Evolutionary conservation across 2,329 filamentous ascomycete genomes (phyloP), one percentile per base, ranked within the genome.

Genomic region (Colletotrichum sp.): DNA sequence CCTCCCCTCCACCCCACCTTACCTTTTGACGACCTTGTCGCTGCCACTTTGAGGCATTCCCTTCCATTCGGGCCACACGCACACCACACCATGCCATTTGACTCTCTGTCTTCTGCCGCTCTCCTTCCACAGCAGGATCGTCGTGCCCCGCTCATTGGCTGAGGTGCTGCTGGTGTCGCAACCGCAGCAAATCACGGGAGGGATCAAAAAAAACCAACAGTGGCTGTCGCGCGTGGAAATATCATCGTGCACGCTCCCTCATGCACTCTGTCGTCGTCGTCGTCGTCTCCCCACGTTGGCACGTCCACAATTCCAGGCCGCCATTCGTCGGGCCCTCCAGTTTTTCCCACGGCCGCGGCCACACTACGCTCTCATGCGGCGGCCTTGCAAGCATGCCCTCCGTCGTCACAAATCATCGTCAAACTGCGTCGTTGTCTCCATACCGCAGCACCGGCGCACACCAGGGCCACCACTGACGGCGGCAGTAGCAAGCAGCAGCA

Each of bases 171-270:
- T 64, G 12, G 7, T 18, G 62, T 64, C 34, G 62, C 62, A 64
- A 44, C 21, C 30, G n/a, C 5, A 39, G 34, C 62, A 39, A 39
- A 44, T 64, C 65, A 69, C 57, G 63, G 66, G 57, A 59, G 70
- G n/a, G 57, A 60, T 21, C 44, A 64, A 66, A 59, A 6, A 15
- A 10, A 21, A 67, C 65, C 26, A 30, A 73, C 59, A 21, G 59
- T 73, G 70, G 70, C 70, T 73, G 73, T 57, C 70, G 73, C 73
- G 73, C 70, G 70, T 76, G 70, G 69, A 39, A 69, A 69, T 60
- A 73, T 73, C 39, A 36, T 60, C 16, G 52, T 67, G 62, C 72
- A 24, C 44, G 32, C 30, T 32, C 36, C n/a, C 67, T 63, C 34
- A 71, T 36, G 30, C 62, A 52, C 30, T 65, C 67, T 57, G 44